Evolutionary conservation across 73 alveolate species (phyloP), one percentile per base, ranked within the genome.

Genomic region (Paramecium primaurelia): DNA sequence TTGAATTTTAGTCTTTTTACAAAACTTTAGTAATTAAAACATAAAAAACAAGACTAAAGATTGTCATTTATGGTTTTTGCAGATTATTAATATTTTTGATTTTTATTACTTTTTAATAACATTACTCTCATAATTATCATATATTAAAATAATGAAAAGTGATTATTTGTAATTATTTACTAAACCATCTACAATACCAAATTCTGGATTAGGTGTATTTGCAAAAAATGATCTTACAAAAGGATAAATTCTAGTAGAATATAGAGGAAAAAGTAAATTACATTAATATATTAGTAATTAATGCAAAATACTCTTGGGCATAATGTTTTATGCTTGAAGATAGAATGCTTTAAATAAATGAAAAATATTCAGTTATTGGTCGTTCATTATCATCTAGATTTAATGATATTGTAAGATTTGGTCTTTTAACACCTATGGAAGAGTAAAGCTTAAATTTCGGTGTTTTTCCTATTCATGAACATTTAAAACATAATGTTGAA

Each of bases 131-230:
- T n/a, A 49, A 49, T 54, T 54, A 18, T 18, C 32, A 54, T 54
- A 54, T 18, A 54, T 54, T 54, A 54, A 54, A 54, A 54, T 54
- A 18, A 68, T 68, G 85, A 68, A 68, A 68, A 32, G 54, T 26
- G 85, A 68, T 68, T 68, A 68, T 68, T 28, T 68, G 10, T 68
- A 68, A 14, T 68, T 68, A 68, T 30, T 34, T 68, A 36, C 49
- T 7, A 68, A 36, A 25, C 28, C 8, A 26, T 34, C 54, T 4
- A 12, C 49, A 32, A 68, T 68, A 4, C 85, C 85, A 5, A 68
- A 68, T 68, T 68, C 85, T 68, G 85, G 85, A 32, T 68, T 68
- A 26, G 85, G 85, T 26, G 85, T 68, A 8, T 68, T 68, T 68
- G 85, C 85, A 30, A 68, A 11, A 68, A 68, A 30, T 34, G 85